Evolutionary conservation across 2,329 filamentous ascomycete species (phyloP), one percentile per base, ranked within the genome.

Genomic region (Tolypocladium amazonense): DNA sequence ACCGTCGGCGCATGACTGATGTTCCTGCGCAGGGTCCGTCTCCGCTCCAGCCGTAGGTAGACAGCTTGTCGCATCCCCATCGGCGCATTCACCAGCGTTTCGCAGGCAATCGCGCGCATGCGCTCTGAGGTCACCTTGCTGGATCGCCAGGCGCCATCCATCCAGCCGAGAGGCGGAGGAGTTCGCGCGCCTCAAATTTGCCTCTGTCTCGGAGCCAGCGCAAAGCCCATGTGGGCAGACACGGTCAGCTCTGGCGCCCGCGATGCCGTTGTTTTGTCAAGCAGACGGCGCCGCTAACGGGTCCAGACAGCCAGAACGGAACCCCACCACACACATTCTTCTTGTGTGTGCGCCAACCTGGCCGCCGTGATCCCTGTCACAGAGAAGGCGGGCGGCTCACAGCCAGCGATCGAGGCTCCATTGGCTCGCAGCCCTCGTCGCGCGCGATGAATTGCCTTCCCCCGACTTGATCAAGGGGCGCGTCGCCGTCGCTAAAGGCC

Each of bases 281-380:
- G 50, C 50, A 15, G 50, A 20, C 12, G 50, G 50, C 8, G 50
- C 50, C 30, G 50, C 50, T 20, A 35, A 37, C 27, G 47, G 47
- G 30, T 33, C 45, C 45, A 50, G 45, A 50, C 45, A 30, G 45
- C 15, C 47, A 30, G 27, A 20, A 20, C 50, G 9, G 27, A 30
- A 12, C 50, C 50, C 50, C 37, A 30, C 55, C 55, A 56, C 38
- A 56, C 54, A 56, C 50, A 35, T 30, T n/a, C 50, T 12, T 35
- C 3, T 50, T 30, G 45, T 15, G 50, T 14, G 47, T 53, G 50
- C 27, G 27, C 50, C 20, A 9, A 9, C 27, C 60, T 56, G 58
- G 53, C 64, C 58, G 58, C 61, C 58, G 58, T 55, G 64, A 67
- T 66, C 66, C 66, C 65, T 67, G 66, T 58, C 60, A 55, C 60